Evolutionary conservation across 306 rosid genomes (phyloP).

Genomic region (Vigna reflexopilosa): DNA sequence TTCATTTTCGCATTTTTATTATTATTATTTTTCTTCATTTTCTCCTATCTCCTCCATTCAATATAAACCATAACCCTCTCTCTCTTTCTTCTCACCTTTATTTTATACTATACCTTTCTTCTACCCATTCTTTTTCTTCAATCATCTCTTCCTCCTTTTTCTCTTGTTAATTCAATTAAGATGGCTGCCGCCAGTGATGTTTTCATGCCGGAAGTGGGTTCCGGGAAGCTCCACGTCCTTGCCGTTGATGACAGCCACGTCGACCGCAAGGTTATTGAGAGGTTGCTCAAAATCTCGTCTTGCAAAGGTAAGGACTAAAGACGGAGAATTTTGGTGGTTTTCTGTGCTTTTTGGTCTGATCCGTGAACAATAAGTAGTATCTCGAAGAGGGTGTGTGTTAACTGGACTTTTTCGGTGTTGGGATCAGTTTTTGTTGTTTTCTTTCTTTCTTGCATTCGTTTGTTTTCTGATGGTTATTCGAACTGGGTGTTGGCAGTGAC

Average conservation of each 20-base stretch:
- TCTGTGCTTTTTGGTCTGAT: neutral
- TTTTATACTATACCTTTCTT: neutral
- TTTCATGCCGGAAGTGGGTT: conserved; percentile 50
- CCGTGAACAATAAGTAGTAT: no score
- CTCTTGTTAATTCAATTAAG: neutral
- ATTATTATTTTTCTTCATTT: conserved; percentile 34
- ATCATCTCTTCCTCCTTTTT: neutral
- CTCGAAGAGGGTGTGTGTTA: no score
- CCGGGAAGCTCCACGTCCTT: conserved; percentile 76
- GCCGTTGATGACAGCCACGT: conserved; percentile 93
- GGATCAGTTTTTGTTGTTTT: neutral
- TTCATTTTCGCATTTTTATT: conserved; percentile 18
- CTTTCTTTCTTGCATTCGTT: conserved; percentile 1
- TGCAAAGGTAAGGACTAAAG: conserved; percentile 85
- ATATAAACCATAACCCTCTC: conserved; percentile 34
- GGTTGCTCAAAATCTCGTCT: conserved; percentile 78
- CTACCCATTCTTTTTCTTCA: neutral
- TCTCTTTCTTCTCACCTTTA: neutral
- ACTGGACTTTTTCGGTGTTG: neutral
- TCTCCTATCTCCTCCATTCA: neutral
- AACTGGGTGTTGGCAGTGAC: conserved; percentile 67
- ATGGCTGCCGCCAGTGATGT: conserved; percentile 64
- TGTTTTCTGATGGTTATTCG: conserved; percentile 44
- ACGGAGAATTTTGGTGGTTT: neutral
- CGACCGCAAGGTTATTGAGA: conserved; percentile 88